These are phyloP conservation scores for Martiniozyma asiatica DNA, from an alignment of 1,139 yeast species.

Conservation along the genomic window DNA sequence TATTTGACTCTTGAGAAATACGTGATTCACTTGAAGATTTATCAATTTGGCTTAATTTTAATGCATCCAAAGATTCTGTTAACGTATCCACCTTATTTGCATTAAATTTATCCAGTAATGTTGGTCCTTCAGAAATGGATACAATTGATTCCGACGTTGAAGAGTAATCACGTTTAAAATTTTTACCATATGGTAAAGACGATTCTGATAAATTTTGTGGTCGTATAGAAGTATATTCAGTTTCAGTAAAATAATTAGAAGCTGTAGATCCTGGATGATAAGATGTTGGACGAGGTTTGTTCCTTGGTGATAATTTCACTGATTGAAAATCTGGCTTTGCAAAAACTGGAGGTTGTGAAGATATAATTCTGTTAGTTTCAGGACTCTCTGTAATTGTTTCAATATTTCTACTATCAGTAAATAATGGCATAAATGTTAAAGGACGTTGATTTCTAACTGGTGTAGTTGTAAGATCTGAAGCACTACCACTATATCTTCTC, in stretches of 20 bases:
- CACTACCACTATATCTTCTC: constrained; percentile 22
- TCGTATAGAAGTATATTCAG: constrained; percentile 19
- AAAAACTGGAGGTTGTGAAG: constrained; percentile 18
- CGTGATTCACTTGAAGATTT: constrained; percentile 2
- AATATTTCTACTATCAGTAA: constrained; percentile 12
- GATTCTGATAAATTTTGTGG: constrained; percentile 17
- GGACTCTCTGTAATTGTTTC: constrained; percentile 22
- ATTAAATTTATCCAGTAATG: constrained; percentile 4
- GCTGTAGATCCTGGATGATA: constrained; percentile 49
- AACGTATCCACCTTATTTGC: constrained; percentile 5
- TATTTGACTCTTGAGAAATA: constrained; percentile 2
- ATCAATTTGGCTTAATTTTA: not conserved
- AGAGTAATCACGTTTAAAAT: too few relatives aligned
- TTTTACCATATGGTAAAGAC: constrained; percentile 8
- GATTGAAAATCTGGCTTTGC: constrained; percentile 9
- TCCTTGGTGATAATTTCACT: constrained; percentile 18
- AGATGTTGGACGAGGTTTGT: constrained; percentile 70
- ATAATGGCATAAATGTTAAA: constrained; percentile 10
- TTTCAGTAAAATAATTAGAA: constrained; percentile 15
- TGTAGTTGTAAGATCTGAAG: constrained; percentile 8
- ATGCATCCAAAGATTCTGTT: constrained; percentile 4
- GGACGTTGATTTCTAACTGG: constrained; percentile 11
- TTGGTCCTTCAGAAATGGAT: constrained; percentile 8
- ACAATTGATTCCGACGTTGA: constrained; percentile 11
- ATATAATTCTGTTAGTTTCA: constrained; percentile 13